Evolutionary conservation across 108 stramenopile genomes (phyloP).

Genomic region (Seminavis robusta): DNA sequence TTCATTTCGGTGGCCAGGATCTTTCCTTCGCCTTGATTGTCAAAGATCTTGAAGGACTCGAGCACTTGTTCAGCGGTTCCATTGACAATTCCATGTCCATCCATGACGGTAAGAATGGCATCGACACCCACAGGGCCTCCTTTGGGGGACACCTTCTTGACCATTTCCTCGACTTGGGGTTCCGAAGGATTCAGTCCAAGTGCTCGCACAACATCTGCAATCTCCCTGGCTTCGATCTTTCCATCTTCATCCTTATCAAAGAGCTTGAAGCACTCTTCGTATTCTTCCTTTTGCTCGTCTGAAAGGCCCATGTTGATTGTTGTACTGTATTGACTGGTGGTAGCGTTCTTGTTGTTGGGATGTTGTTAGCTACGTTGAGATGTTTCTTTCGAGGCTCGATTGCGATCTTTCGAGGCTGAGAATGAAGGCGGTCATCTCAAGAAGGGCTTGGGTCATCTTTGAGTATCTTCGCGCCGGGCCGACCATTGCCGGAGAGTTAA

Average conservation of each 20-base stretch:
- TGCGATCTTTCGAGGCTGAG: too few species aligned
- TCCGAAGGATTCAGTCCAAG: slow-evolving; percentile 15
- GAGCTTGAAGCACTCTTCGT: slow-evolving; percentile 7
- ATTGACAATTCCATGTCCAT: slow-evolving; percentile 11
- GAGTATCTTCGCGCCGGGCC: too few species aligned
- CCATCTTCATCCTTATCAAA: slow-evolving; percentile 11
- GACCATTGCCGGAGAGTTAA: too few species aligned
- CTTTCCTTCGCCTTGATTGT: slow-evolving; percentile 17
- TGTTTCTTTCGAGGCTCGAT: too few species aligned
- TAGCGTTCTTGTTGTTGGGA: too few species aligned
- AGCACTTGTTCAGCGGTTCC: slow-evolving; percentile 10
- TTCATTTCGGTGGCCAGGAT: slow-evolving; percentile 7
- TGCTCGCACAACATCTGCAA: slow-evolving; percentile 5
- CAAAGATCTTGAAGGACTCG: slow-evolving; percentile 22
- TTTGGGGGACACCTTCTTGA: slow-evolving; percentile 5
- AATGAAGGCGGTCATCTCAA: too few species aligned
- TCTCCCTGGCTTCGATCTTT: slow-evolving; percentile 7
- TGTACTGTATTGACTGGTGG: too few species aligned
- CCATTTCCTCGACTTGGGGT: slow-evolving; percentile 16
- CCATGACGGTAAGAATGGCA: slow-evolving; percentile 2
- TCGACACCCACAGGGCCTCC: neutral
- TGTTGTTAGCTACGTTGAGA: too few species aligned
- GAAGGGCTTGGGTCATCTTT: too few species aligned
- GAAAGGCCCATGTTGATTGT: too few species aligned
- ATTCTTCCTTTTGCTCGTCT: too few species aligned